phyloP scores from a whole-genome alignment of 768 basidiomycete species.

The Calocera cornea region DNA sequence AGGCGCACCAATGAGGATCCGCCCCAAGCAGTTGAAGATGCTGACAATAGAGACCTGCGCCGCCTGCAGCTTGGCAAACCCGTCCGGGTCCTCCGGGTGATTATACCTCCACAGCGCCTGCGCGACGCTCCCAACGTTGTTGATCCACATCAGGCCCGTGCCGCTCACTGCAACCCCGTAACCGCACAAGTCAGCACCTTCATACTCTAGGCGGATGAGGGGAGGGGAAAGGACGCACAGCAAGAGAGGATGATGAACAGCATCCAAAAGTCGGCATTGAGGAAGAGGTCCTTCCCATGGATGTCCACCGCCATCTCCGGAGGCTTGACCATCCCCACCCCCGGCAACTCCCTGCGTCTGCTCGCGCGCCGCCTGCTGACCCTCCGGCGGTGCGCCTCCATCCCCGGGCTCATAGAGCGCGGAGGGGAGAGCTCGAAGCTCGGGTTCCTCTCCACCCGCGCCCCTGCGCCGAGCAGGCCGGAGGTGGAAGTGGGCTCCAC shows the following conservation, averaged over 20 bases:
- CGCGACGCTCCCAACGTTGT: conserved; percentile 72
- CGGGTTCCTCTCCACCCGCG: neutral
- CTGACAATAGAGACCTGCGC: conserved; percentile 74
- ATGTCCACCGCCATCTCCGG: conserved; percentile 30
- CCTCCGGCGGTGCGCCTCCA: neutral
- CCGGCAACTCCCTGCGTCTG: conserved; percentile 3
- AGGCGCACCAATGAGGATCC: conserved; percentile 45
- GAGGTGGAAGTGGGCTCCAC: neutral
- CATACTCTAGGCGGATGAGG: neutral
- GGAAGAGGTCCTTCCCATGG: conserved; percentile 39
- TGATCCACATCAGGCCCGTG: conserved; percentile 72
- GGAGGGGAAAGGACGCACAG: conserved; percentile 29
- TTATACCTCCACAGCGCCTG: conserved; percentile 52
- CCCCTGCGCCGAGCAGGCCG: neutral
- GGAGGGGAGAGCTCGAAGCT: conserved; percentile 4
- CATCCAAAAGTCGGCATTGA: conserved; percentile 49
- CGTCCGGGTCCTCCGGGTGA: conserved; percentile 43
- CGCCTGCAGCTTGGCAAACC: conserved; percentile 63
- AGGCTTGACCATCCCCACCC: neutral
- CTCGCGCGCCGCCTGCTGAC: conserved; percentile 18
- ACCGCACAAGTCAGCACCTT: conserved; percentile 7
- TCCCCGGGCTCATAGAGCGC: neutral
- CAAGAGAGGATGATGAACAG: conserved; percentile 42
- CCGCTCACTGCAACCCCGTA: conserved; percentile 44
- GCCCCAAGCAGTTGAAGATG: conserved; percentile 65